Base-by-base conservation (phyloP, 805 yeast genomes). In the Barnettozyma wickerhamii region DNA sequence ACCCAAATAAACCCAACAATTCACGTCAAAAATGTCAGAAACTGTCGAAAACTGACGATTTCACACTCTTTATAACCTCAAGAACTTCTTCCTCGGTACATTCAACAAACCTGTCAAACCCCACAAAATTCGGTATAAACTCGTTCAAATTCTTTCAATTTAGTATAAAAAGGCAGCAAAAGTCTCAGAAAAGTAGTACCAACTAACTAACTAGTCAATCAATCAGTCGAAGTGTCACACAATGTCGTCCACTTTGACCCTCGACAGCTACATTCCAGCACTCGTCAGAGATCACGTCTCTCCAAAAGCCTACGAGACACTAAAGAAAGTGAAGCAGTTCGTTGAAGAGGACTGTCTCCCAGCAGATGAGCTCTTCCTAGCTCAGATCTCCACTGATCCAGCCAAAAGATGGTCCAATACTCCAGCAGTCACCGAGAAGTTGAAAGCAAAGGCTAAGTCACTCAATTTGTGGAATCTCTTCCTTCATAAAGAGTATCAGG, bases 381-480 rank as follows among this genome's bases (percentile, higher is more conserved):
- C 47, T 4, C 78, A 73, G 44, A 55, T 75, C 20, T 55, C 63
- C 4, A 36, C 41, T 3, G 71, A 68, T 33, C 71, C 75, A 5
- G 49, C 52, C 4, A 46, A 52, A 33, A 64, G 82, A 48, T 78
- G 82, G 81, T 55, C 53, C 3, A 38, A 50, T 2, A 64, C 68
- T 0, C 82, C 83, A 1, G 61, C 65, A 20, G 62, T 75, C 29
- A 63, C 71, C 14, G 80, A 74, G 41, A 64, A 63, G n/a, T 60
- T 79, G 47, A 78, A 77, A 63, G 54, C 42, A 4, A 74, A 74
- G 50, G 83, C 84, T 7, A 63, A 62, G 43, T 62, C 63, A 35
- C 60, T 69, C 42, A 82, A 82, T 0, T 62, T 79, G 14, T 79
- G 83, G 84, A 79, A 79, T 56, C 56, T 79, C 65, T 79, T 79